Percentiles rank a stretch among this genome's conserved stretches.
These are phyloP conservation scores for Penicillium samsonianum DNA, from an alignment of 495 filamentous ascomycete species.

Conservation along the genomic window DNA sequence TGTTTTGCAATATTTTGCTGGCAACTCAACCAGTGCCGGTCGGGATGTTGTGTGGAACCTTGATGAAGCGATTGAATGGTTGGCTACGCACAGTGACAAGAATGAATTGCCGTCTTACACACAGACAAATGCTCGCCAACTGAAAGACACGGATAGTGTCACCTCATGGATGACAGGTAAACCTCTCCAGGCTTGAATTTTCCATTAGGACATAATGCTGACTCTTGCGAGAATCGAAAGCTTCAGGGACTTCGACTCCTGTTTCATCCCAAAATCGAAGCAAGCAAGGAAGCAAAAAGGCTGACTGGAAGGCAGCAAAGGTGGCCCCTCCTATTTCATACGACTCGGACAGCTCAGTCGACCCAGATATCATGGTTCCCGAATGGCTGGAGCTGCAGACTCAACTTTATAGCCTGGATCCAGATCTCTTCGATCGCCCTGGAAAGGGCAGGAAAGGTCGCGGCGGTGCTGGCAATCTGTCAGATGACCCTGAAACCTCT, in stretches of 20 bases:
- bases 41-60: slow-evolving; percentile 80
- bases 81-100: slow-evolving; percentile 67
- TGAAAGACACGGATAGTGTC: slow-evolving; percentile 39
- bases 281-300: slow-evolving; percentile 33
- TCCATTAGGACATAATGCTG: slow-evolving; percentile 26
- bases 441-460: slow-evolving; percentile 47
- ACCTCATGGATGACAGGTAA: slow-evolving; percentile 51
- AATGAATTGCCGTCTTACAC: slow-evolving; percentile 74
- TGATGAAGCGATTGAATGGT: slow-evolving; percentile 83
- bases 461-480: slow-evolving; percentile 24
- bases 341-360: slow-evolving; percentile 57
- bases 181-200: slow-evolving; percentile 19
- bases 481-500: slow-evolving; percentile 52
- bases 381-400: slow-evolving; percentile 71
- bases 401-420: slow-evolving; percentile 69
- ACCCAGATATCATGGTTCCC: slow-evolving; percentile 73
- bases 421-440: slow-evolving; percentile 54
- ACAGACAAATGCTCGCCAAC: slow-evolving; percentile 32
- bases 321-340: slow-evolving; percentile 30
- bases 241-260: slow-evolving; percentile 36
- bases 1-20: slow-evolving; percentile 58
- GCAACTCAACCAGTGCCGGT: slow-evolving; percentile 46
- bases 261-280: slow-evolving; percentile 26
- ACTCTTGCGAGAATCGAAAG: slow-evolving; percentile 37
- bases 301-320: slow-evolving; percentile 30